A percentile compares a stretch with the other conserved stretches of the same genome.
These are phyloP conservation scores for Zelonia costaricensis DNA, from an alignment of 208 protist species.

Conservation along the genomic window DNA sequence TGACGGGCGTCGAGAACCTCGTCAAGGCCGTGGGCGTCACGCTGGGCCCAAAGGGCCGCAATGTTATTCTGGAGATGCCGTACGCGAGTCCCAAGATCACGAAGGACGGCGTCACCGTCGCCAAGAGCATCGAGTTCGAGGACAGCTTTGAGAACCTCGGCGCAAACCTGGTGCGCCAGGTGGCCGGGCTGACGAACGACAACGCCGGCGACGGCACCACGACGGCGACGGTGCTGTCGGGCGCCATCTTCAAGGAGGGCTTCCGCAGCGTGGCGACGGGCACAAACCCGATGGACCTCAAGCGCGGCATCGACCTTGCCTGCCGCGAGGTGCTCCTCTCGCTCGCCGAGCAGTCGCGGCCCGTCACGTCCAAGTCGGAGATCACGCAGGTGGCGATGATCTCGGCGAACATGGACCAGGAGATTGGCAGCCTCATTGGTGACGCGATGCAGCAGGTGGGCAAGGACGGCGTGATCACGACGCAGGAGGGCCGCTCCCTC, in stretches of 20 bases:
- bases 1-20: conserved; percentile 96
- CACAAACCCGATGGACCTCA: conserved; percentile 99
- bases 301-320: conserved; percentile 98
- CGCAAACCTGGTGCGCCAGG: conserved; percentile 96
- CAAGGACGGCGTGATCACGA: conserved; percentile 99
- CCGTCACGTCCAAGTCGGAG: conserved; percentile 97
- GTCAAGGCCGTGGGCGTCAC: conserved; percentile 97
- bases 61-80: conserved; percentile 98
- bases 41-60: conserved; percentile 99
- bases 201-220: conserved; percentile 99
- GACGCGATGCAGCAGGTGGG: conserved; percentile 99
- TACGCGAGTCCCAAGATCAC: conserved; percentile 99
- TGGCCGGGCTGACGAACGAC: conserved; percentile 98
- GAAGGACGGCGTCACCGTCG: conserved; percentile 99
- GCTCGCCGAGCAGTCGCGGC: conserved; percentile 94
- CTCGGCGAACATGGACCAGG: conserved; percentile 99
- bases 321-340: conserved; percentile 92
- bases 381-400: conserved; percentile 99
- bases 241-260: conserved; percentile 98
- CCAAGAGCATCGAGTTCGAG: conserved; percentile 99
- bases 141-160: conserved; percentile 99
- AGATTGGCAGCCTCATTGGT: conserved; percentile 99
- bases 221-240: conserved; percentile 98
- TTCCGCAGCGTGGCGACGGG: conserved; percentile 98
- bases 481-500: conserved; percentile 98